Percentiles rank a stretch among this genome's conserved stretches.
Conservation (phyloP, 1,284 basidiomycete species). For the Cryptococcus maquisensis region DNA sequence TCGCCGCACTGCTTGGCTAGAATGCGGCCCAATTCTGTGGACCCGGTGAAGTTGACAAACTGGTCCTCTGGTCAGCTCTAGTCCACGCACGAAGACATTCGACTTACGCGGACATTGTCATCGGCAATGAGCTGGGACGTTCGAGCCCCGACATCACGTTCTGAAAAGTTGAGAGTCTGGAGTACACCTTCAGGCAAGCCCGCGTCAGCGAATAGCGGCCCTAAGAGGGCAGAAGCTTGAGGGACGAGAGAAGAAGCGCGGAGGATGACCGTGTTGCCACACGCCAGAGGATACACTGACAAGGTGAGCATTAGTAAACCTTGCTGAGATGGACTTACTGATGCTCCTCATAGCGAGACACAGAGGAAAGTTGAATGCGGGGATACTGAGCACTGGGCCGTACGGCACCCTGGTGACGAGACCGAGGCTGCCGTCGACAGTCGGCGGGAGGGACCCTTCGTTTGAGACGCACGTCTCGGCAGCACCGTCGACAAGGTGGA, state of each 20-base stretch:
- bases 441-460: slow-evolving; percentile 27
- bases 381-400: slow-evolving; percentile 31
- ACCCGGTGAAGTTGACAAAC: slow-evolving; percentile 52
- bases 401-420: slow-evolving; percentile 28
- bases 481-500: slow-evolving; percentile 21
- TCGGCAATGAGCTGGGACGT: slow-evolving; percentile 59
- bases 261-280: slow-evolving; percentile 34
- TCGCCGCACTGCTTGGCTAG: slow-evolving; percentile 46
- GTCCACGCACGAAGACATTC: background rate
- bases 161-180: slow-evolving; percentile 58
- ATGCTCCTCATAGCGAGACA: slow-evolving; percentile 31
- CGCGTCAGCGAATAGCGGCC: slow-evolving; percentile 47
- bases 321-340: slow-evolving; percentile 11
- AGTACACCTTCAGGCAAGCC: slow-evolving; percentile 62
- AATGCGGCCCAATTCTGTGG: slow-evolving; percentile 47
- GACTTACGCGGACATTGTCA: slow-evolving; percentile 50
- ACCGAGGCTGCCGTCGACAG: slow-evolving; percentile 21
- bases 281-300: slow-evolving; percentile 33
- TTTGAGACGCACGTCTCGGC: slow-evolving; percentile 17
- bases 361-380: slow-evolving; percentile 35
- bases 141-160: slow-evolving; percentile 51
- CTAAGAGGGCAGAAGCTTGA: slow-evolving; percentile 22
- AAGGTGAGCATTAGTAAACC: background rate
- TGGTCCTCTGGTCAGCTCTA: background rate
- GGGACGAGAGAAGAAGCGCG: slow-evolving; percentile 29